Evolutionary conservation across 805 yeast genomes (phyloP).

Genomic region (Nakazawaea ambrosiae): DNA sequence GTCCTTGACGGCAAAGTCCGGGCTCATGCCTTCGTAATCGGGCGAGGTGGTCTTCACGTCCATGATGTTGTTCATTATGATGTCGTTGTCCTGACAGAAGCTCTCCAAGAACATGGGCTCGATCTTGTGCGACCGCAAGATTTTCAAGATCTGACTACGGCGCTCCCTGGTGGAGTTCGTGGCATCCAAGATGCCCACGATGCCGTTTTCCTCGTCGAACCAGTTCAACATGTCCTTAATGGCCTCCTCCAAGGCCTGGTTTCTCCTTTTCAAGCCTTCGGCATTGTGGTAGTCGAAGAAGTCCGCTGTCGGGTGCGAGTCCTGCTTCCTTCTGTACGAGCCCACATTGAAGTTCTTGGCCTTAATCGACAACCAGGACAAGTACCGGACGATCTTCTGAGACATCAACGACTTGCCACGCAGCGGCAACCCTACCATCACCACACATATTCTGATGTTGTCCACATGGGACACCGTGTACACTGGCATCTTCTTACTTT

Average conservation of each 20-base stretch:
- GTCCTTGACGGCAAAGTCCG: slow-evolving; percentile 67
- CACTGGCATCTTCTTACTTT: slow-evolving; percentile 39
- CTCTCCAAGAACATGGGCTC: slow-evolving; percentile 92
- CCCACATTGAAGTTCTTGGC: slow-evolving; percentile 91
- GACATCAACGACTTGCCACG: slow-evolving; percentile 94
- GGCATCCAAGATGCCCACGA: slow-evolving; percentile 91
- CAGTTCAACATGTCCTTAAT: slow-evolving; percentile 77
- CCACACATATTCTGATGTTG: slow-evolving; percentile 74
- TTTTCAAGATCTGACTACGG: slow-evolving; percentile 51
- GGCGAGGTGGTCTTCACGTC: slow-evolving; percentile 88
- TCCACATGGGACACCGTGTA: slow-evolving; percentile 54
- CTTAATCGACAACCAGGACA: slow-evolving; percentile 85
- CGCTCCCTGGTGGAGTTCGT: slow-evolving; percentile 78
- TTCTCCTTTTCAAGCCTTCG: slow-evolving; percentile 57
- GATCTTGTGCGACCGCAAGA: slow-evolving; percentile 54
- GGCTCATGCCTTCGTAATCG: slow-evolving; percentile 63
- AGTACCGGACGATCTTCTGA: slow-evolving; percentile 85
- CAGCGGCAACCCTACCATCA: slow-evolving; percentile 85
- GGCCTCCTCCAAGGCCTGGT: slow-evolving; percentile 66
- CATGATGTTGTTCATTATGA: slow-evolving; percentile 69
- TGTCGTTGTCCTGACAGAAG: slow-evolving; percentile 77
- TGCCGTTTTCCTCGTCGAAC: slow-evolving; percentile 75
- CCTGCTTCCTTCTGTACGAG: slow-evolving; percentile 61
- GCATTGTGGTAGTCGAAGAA: slow-evolving; percentile 66
- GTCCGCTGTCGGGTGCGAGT: slow-evolving; percentile 63